Evolutionary conservation across 2,329 filamentous ascomycete genomes (phyloP), one percentile per base, ranked within the genome.

Genomic region (Pestalotiopsis sp.): DNA sequence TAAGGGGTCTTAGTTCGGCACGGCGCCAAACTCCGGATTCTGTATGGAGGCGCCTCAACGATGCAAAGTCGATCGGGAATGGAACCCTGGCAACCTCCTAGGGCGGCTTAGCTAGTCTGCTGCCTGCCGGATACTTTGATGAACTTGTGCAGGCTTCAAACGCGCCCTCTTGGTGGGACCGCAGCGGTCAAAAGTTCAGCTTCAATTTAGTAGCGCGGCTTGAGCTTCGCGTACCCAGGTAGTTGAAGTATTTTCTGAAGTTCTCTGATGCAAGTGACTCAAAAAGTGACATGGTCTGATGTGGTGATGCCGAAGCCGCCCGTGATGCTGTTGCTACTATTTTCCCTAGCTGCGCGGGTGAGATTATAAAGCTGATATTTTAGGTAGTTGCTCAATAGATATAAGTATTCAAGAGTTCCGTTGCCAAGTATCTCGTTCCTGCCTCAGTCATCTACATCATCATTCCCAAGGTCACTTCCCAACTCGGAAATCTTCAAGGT

Each of bases 151-250:
- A 38, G 25, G 23, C 23, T 59, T 17, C 17, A 14, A 36, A 36
- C 36, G 38, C 61, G 61, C 61, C 61, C 61, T 64, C n/a, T n/a
- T 64, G 61, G 61, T 64, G 61, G 61, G 59, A 59, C 23, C 27
- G n/a, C 23, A 59, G 57, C 27, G 45, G 45, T 52, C 45, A 52
- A 20, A 20, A 52, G 45, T 52, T 52, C 45, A 52, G 45, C 45
- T 52, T 17, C 45, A 17, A 52, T 36, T 36, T 36, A 36, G 31
- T 36, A 36, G 31, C 57, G 57, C 27, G 57, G 23, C 23, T 59
- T 27, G 17, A 52, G 20, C 45, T 20, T 52, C 45, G 45, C 45
- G 45, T 52, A 52, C 31, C 31, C 31, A 36, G 31, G 31, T 36
- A n/a, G 11, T n/a, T 23, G 45, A 2, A 23, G 17, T 20, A 52